Conservation (phyloP, 768 basidiomycete genomes). For the Nidula microcarpa region DNA sequence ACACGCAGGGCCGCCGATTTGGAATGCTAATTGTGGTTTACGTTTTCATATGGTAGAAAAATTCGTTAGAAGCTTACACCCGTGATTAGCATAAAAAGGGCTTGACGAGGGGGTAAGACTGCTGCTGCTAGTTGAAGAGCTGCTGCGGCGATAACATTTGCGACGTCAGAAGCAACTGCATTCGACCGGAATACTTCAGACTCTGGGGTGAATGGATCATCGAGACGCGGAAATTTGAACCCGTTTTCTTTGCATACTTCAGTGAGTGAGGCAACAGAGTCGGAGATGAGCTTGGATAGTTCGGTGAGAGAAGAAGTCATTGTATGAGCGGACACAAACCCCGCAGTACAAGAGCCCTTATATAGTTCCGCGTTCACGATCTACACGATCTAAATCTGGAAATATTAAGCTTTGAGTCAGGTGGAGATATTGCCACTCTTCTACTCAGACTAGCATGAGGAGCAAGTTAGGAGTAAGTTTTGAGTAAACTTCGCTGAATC, state of each 20-base stretch:
- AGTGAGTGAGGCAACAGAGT: conserved; percentile 15
- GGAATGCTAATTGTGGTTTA: conserved; percentile 12
- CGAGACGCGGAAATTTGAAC: conserved; percentile 15
- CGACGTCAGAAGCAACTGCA: conserved; percentile 19
- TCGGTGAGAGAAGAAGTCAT: neutral
- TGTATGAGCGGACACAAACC: too few species aligned
- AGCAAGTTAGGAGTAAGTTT: conserved; percentile 11
- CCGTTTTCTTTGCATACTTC: conserved; percentile 7
- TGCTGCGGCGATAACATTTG: conserved; percentile 24
- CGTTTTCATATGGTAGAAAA: neutral
- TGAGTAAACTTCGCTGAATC: too few species aligned
- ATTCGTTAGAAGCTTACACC: conserved; percentile 16
- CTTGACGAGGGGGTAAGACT: conserved; percentile 18
- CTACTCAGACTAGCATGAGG: too few species aligned
- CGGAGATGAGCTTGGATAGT: conserved; percentile 11
- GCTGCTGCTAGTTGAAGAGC: conserved; percentile 24
- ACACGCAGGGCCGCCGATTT: conserved; percentile 23
- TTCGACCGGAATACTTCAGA: conserved; percentile 22
- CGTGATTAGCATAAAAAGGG: conserved; percentile 16
- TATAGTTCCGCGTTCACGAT: too few species aligned
- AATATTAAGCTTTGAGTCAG: too few species aligned
- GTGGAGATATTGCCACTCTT: too few species aligned
- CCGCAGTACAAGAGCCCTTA: too few species aligned
- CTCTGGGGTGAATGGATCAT: conserved; percentile 14
- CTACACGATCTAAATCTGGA: too few species aligned